A percentile compares a stretch with the other conserved stretches of the same genome.
These are phyloP conservation scores for Grosmannia serpens DNA, from an alignment of 2,329 filamentous ascomycete species.

Conservation along the genomic window DNA sequence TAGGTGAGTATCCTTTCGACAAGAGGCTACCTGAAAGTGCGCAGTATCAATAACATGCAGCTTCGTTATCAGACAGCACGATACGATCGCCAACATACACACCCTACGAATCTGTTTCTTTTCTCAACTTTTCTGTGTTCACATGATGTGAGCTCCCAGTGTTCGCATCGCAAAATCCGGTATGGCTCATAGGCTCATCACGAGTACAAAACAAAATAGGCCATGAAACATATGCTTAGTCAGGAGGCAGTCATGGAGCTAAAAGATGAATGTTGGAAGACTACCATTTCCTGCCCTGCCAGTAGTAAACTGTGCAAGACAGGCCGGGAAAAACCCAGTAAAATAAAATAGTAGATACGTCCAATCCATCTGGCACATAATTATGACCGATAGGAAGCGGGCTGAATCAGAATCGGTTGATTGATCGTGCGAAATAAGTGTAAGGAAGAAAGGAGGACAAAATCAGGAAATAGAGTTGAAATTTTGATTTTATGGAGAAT, in stretches of 20 bases:
- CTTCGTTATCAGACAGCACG: no score
- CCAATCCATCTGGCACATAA: slow-evolving; percentile 42
- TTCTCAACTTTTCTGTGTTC: no score
- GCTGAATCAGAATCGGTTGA: slow-evolving; percentile 42
- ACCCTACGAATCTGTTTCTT: no score
- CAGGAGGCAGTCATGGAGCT: not conserved
- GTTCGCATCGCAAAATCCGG: no score
- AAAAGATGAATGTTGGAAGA: not conserved
- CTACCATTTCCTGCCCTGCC: not conserved
- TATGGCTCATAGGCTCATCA: no score
- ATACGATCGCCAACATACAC: no score
- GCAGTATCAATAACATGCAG: no score
- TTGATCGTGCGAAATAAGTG: slow-evolving; percentile 46
- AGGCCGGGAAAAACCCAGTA: slow-evolving; percentile 1
- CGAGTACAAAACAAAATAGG: no score
- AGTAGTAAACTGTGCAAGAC: not conserved
- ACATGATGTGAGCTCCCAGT: no score
- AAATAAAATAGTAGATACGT: slow-evolving; percentile 4
- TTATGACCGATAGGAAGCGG: slow-evolving; percentile 48
- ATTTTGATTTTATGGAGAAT: not conserved
- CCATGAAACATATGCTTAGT: no score
- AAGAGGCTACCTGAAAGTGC: no score
- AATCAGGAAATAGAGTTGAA: slow-evolving; percentile 4
- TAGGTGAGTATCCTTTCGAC: no score
- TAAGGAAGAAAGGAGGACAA: slow-evolving; percentile 19